Conservation (phyloP, 2,329 filamentous ascomycete genomes). For the Cladosporium sp. region DNA sequence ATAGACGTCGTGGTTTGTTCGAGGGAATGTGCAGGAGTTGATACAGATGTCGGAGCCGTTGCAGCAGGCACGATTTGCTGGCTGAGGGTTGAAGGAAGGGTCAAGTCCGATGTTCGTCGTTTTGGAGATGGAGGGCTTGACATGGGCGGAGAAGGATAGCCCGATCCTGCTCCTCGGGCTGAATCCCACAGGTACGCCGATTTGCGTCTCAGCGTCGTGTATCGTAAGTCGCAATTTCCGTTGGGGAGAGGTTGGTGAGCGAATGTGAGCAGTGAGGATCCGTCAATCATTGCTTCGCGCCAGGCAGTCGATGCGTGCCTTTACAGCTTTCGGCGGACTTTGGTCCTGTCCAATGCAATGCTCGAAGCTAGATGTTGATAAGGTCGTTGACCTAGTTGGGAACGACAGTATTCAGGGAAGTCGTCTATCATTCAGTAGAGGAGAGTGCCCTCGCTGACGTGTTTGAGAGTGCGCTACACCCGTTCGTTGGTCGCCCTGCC, state of each 20-base stretch:
- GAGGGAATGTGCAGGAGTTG: background rate
- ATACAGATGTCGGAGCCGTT: background rate
- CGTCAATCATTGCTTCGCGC: slow-evolving; percentile 11
- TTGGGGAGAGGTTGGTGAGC: slow-evolving; percentile 3
- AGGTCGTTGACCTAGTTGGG: too few relatives aligned
- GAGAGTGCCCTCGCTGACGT: too few relatives aligned
- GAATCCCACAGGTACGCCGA: slow-evolving; percentile 1
- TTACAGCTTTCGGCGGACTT: background rate
- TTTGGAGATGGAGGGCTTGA: slow-evolving; percentile 43
- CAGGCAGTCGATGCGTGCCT: background rate
- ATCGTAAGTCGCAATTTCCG: background rate
- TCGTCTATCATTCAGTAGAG: too few relatives aligned
- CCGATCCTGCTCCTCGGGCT: slow-evolving; percentile 14
- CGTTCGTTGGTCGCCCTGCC: background rate
- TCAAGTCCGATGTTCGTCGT: slow-evolving; percentile 10
- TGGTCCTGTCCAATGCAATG: too few relatives aligned
- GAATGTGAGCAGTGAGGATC: background rate
- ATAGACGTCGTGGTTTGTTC: background rate
- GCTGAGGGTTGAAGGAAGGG: slow-evolving; percentile 4
- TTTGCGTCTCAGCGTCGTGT: slow-evolving; percentile 10
- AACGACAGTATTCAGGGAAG: too few relatives aligned
- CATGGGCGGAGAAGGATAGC: slow-evolving; percentile 47
- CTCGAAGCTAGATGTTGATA: too few relatives aligned
- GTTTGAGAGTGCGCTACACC: too few relatives aligned
- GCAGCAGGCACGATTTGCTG: background rate